Percentiles rank a stretch among this genome's conserved stretches.
Conservation (phyloP, 2,329 filamentous ascomycete species). For the Fusarium sp. region DNA sequence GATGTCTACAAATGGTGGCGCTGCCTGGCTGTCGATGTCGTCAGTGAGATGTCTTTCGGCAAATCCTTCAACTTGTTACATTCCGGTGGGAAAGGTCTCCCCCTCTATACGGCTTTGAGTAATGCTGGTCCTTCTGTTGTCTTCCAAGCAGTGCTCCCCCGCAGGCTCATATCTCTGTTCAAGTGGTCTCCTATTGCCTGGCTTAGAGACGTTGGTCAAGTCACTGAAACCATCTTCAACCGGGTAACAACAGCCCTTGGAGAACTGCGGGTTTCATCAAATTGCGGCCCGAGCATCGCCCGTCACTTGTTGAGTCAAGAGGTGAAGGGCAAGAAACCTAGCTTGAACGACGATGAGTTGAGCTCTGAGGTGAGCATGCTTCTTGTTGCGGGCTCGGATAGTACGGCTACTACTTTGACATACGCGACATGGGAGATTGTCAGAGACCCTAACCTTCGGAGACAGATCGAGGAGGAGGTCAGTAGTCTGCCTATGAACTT, state of each 20-base stretch:
- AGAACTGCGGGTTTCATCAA: not conserved
- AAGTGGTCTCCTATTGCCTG: conserved; percentile 4
- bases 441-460: not conserved
- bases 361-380: conserved; percentile 3
- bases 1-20: conserved; percentile 21
- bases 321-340: not conserved
- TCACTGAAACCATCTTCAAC: not conserved
- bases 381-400: conserved; percentile 12
- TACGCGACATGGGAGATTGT: conserved; percentile 12
- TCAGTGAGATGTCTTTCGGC: conserved; percentile 6
- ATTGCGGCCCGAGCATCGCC: not conserved
- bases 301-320: not conserved
- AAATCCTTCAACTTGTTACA: not conserved
- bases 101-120: not conserved
- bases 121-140: not conserved
- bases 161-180: not conserved
- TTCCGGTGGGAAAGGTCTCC: not conserved
- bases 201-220: not conserved
- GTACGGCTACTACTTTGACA: conserved; percentile 1
- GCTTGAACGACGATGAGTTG: not conserved
- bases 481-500: not conserved
- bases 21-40: conserved; percentile 2
- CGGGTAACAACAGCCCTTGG: not conserved
- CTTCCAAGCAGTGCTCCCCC: not conserved
- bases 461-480: not conserved